These are phyloP conservation scores for Inga laurina DNA, from an alignment of 306 rosid genomes.

Conservation along the genomic window DNA sequence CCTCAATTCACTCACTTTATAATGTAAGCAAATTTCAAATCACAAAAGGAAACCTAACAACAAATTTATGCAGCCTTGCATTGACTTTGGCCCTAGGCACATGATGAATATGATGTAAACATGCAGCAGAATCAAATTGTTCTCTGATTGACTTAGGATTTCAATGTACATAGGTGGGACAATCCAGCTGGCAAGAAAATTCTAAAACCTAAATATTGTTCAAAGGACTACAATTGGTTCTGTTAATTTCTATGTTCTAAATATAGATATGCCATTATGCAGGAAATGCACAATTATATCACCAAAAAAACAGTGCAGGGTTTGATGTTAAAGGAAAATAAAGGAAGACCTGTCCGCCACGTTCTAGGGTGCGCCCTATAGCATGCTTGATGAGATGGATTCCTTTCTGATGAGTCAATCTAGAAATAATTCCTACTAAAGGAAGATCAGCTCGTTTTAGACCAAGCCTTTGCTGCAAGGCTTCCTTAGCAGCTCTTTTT, in stretches of 20 bases:
- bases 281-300: conserved; percentile 2
- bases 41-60: conserved; percentile 18
- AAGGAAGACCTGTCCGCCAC: conserved; percentile 81
- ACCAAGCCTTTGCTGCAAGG: conserved; percentile 84
- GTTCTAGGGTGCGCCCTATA: conserved; percentile 71
- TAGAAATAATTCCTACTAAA: conserved; percentile 77
- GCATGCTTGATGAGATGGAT: conserved; percentile 97
- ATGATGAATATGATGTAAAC: conserved; percentile 19
- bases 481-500: conserved; percentile 89
- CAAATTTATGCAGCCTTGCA: background rate
- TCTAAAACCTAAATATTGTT: background rate
- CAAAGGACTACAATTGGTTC: background rate
- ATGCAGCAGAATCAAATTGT: background rate
- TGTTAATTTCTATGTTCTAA: conserved; percentile 1
- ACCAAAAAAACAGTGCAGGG: conserved; percentile 2
- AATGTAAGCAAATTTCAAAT: conserved; percentile 21
- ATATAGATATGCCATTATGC: conserved; percentile 14
- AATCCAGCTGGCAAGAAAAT: background rate
- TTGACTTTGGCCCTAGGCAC: conserved; percentile 24
- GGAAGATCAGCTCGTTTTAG: conserved; percentile 76
- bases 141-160: background rate
- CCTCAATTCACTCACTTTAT: conserved; percentile 12
- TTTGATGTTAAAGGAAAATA: conserved; percentile 12
- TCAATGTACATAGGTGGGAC: background rate
- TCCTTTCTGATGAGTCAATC: conserved; percentile 97